Evolutionary conservation across 2,329 filamentous ascomycete genomes (phyloP), one percentile per base, ranked within the genome.

Genomic region (Plenodomus tracheiphilus): DNA sequence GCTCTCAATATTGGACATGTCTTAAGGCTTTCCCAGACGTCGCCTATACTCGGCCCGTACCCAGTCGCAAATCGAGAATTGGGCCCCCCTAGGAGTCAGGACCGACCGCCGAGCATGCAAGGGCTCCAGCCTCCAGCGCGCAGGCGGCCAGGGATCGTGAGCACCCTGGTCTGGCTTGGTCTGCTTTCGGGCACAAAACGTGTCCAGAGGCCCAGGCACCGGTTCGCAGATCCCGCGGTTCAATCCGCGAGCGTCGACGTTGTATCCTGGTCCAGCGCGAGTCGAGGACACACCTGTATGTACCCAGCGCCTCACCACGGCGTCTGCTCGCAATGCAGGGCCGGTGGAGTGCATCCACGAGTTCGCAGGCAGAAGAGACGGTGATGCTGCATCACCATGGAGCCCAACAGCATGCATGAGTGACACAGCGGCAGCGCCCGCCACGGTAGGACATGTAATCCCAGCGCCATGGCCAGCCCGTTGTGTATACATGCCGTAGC

Each of bases 191-290:
- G 62, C 61, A 67, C 63, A 66, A 25, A 32, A 67, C 64, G 66
- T 68, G 64, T 65, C 55, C 56, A 61, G 55, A 63, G 56, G 61
- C 61, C 61, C 62, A 62, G 61, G 64, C 63, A 67, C 62, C 62
- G 62, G 67, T 70, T 71, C 63, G 67, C 62, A 68, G 69, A 71
- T 71, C 68, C 62, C 62, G 67, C 67, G 64, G 62, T 65, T 58
- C 65, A 32, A 11, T 32, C 65, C 66, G 66, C 51, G 56, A 50
- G 49, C 53, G 47, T 32, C 28, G 28, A 32, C 28, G 7, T 10
- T 49, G 39, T 46, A 43, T 41, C 47, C 43, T 43, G 40, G 39
- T 47, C 51, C 45, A 28, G 45, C 25, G 21, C 39, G 5, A 36
- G 19, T 40, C 25, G n/a, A 43, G 43, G 20, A 40, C 45, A 41